Evolutionary conservation across 441 rosid genomes (phyloP).

Genomic region (Gossypium aridum): DNA sequence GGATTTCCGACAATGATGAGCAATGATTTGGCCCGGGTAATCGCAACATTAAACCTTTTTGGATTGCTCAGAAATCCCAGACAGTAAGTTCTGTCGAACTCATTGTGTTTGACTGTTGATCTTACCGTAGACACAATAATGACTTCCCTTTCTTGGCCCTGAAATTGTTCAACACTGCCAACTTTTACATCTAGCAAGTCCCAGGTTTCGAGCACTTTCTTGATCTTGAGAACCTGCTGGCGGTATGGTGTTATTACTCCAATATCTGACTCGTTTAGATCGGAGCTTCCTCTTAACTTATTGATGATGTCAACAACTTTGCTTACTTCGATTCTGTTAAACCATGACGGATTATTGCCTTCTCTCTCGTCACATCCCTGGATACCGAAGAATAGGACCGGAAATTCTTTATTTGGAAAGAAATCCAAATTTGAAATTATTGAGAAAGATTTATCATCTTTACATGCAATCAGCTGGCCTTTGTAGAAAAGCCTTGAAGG

Average conservation of each 20-base stretch:
- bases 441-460: conserved; percentile 29
- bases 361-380: conserved; percentile 75
- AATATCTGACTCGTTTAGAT: conserved; percentile 41
- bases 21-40: conserved; percentile 53
- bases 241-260: conserved; percentile 66
- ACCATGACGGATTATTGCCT: conserved; percentile 72
- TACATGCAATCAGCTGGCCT: conserved; percentile 55
- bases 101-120: conserved; percentile 56
- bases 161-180: conserved; percentile 77
- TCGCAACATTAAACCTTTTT: conserved; percentile 62
- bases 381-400: conserved; percentile 55
- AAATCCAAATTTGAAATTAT: conserved; percentile 21
- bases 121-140: conserved; percentile 63
- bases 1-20: conserved; percentile 60
- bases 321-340: conserved; percentile 64
- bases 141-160: conserved; percentile 64
- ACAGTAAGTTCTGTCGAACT: conserved; percentile 45
- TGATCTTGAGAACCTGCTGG: conserved; percentile 58
- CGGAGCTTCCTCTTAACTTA: conserved; percentile 26
- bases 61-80: conserved; percentile 69
- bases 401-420: conserved; percentile 41
- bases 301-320: conserved; percentile 48
- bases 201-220: conserved; percentile 38
- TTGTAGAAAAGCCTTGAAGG: conserved; percentile 57
- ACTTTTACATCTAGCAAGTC: conserved; percentile 43